Base-by-base conservation (phyloP, 1,284 basidiomycete genomes). In the Trametes hirsuta region DNA sequence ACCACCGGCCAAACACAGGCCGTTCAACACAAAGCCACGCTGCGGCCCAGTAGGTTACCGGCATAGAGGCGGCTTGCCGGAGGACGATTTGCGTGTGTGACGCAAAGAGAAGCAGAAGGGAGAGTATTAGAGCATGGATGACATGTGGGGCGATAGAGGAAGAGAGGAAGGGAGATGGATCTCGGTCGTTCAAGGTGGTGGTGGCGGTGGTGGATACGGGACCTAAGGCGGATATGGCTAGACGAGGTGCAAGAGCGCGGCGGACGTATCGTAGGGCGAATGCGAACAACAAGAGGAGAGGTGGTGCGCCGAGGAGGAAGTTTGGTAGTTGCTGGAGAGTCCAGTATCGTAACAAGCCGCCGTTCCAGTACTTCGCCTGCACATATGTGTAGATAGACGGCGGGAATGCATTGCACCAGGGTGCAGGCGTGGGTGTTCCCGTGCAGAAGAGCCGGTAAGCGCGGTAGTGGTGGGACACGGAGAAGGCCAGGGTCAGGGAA, bases 81-180 rank as follows among this genome's bases (percentile, higher is more conserved):
- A 99, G 84, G 1, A 90, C 81, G 64, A 98, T 98, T 72, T 99
- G 97, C 0, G 91, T 91, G 70, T 99, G 94, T 0, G 95, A 91
- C 4, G 84, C 82, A 69, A 96, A 84, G 9, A 96, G 77, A 21
- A 98, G 79, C 18, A 91, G 76, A 30, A 80, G 71, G 6, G 83
- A 80, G 50, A 92, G 76, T 36, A 84, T 66, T 15, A 87, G 70
- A 21, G 90, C 85, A 66, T 95, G 86, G 14, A 94, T 75, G 0
- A 87, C 83, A 72, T 94, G 88, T 0, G 93, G 91, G 0, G 81
- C 65, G 21, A 76, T 74, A 59, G 71, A 83, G 21, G 59, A 77
- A 53, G 58, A 62, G 55, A 70, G 72, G 68, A 77, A 79, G 48
- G 71, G 47, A 68, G 71, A 47, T 57, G 12, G 14, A 14, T 35